Evolutionary conservation across 495 filamentous ascomycete species (phyloP).

Genomic region (Trichocladium antarcticum): DNA sequence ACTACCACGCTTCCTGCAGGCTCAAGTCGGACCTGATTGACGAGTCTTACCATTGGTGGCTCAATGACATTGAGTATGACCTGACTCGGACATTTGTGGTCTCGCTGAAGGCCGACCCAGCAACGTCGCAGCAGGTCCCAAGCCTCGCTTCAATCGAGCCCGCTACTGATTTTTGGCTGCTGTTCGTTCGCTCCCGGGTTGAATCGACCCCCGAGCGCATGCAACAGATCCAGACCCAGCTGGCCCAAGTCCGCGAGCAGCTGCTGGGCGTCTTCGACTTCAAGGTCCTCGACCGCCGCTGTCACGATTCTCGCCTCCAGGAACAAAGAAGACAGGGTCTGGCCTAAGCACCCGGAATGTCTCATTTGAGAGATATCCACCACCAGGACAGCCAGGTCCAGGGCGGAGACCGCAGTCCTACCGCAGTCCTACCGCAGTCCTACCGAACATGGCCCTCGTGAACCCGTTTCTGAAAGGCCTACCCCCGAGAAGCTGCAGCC

Average conservation of each 20-base stretch:
- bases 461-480: too few relatives aligned
- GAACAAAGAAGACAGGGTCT: not conserved
- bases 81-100: slow-evolving; percentile 26
- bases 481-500: too few relatives aligned
- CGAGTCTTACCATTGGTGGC: slow-evolving; percentile 35
- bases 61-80: slow-evolving; percentile 32
- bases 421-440: too few relatives aligned
- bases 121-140: slow-evolving; percentile 5
- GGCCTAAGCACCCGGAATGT: not conserved
- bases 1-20: slow-evolving; percentile 16
- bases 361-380: too few relatives aligned
- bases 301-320: slow-evolving; percentile 28
- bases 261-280: slow-evolving; percentile 38
- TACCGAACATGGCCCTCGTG: too few relatives aligned
- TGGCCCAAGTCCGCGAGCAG: slow-evolving; percentile 24
- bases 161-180: slow-evolving; percentile 25
- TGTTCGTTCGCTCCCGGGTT: slow-evolving; percentile 32
- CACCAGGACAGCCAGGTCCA: too few relatives aligned
- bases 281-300: slow-evolving; percentile 31
- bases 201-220: slow-evolving; percentile 35
- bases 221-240: slow-evolving; percentile 28
- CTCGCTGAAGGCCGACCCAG: slow-evolving; percentile 4
- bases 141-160: slow-evolving; percentile 14
- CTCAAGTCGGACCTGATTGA: slow-evolving; percentile 31
- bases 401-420: too few relatives aligned